Base-by-base conservation (phyloP, 2,329 filamentous ascomycete genomes). In the Colletotrichum sp. region DNA sequence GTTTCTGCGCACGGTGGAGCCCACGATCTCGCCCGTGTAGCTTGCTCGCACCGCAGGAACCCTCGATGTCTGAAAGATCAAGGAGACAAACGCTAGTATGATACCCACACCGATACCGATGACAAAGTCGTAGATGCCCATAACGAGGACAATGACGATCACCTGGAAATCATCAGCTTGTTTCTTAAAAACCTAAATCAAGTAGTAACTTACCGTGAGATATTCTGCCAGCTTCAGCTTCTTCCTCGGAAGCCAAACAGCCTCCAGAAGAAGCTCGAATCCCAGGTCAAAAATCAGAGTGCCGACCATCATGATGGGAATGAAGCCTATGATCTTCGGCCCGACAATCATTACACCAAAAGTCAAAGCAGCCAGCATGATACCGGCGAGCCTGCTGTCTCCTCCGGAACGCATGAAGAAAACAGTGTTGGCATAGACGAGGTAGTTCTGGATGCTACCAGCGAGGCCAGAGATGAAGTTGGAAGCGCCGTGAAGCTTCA, bases 121-220 rank as follows among this genome's bases (percentile, higher is more conserved):
- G 6, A 99, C 97, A 82, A 99, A 99, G 84, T 99, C 97, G 85
- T 98, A 96, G 12, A 96, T 92, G 3, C 97, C 97, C 97, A 99
- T 99, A 52, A 98, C 95, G 24, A 98, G 87, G 2, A 98, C 96
- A 78, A 99, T 99, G 48, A 93, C 92, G 72, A 98, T 87, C 61
- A 98, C 93, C 91, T 92, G 74, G 28, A 66, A 61, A 60, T 32
- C 30, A 74, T 84, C 75, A 85, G 81, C 70, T 52, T 36, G 10
- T 5, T n/a, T n/a, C 24, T 39, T n/a, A 26, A 7, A 2, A 39
- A 2, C 34, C 34, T 8, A 28, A 32, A 32, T 21, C 18, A 48
- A 48, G 6, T 6, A 21, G 21, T 7, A 4, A 83, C 88, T 81
- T 86, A 93, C 95, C 8, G 97, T 99, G 39, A 97, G 83, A 83